Evolutionary conservation across 2,329 filamentous ascomycete species (phyloP), one percentile per base, ranked within the genome.

Genomic region (Botrytis galanthina): DNA sequence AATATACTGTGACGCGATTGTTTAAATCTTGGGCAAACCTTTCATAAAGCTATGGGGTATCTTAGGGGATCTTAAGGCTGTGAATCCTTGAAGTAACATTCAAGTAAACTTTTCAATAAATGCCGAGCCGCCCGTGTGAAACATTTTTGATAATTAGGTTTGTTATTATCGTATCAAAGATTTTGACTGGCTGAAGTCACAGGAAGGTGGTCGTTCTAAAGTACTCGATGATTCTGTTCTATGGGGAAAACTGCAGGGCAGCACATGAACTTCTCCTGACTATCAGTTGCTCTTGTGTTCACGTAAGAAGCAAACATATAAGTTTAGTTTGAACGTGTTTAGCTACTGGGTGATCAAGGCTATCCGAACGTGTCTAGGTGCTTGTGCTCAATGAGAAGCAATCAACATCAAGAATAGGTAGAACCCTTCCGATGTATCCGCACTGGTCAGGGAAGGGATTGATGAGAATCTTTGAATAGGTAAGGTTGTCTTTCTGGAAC

Each of bases 81-180:
- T 29, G 14, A 54, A 54, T 54, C 51, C 51, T 54, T 29, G 51
- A 54, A 54, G 51, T 54, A 54, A 29, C 51, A 54, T 54, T 54
- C 48, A 54, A 54, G 26, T 54, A 54, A 54, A 51, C n/a, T 32
- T 32, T n/a, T 61, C 14, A 35, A 32, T n/a, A 37, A 20, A 67
- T 67, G 63, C 68, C 68, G 68, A 62, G 68, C 54, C 54, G 66
- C 29, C 39, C 44, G 68, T 62, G 14, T 67, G 63, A 67, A 67
- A 51, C 63, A 32, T 67, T 9, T 51, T 67, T 67, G 44, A 10
- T 37, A 26, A 67, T 63, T 8, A n/a, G 8, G 57, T 60, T 60
- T 60, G 20, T 60, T 37, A 9, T 39, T 39, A 12, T 37, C 22
- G 32, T 26, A 10, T 37, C 22, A 61, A 61, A 39, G 35, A n/a